These are phyloP conservation scores for Martiniozyma asiatica DNA, from an alignment of 1,139 yeast species.

Conservation along the genomic window DNA sequence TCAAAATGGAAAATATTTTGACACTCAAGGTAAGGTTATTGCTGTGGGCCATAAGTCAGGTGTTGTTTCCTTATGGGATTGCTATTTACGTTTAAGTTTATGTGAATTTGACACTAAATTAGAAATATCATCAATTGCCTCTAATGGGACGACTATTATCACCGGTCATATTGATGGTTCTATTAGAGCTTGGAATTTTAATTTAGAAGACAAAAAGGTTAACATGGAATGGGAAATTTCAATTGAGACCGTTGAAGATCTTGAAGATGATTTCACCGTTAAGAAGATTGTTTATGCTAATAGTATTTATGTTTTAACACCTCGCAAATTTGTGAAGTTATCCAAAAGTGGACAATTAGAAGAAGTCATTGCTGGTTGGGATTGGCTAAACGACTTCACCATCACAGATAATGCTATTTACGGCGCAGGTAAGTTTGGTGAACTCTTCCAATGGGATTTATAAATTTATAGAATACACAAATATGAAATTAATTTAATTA, in stretches of 20 bases:
- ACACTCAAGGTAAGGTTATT: slow-evolving; percentile 18
- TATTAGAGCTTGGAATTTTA: slow-evolving; percentile 5
- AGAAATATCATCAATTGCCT: background rate
- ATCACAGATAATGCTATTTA: too few species aligned
- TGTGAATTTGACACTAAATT: slow-evolving; percentile 14
- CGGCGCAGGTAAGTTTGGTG: too few species aligned
- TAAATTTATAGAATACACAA: too few species aligned
- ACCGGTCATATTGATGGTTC: slow-evolving; percentile 9
- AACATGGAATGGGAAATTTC: slow-evolving; percentile 7
- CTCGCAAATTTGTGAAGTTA: slow-evolving; percentile 5
- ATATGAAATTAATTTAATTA: too few species aligned
- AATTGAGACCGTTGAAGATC: slow-evolving; percentile 3
- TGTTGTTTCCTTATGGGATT: slow-evolving; percentile 29
- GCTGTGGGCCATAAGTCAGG: slow-evolving; percentile 40
- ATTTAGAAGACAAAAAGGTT: slow-evolving; percentile 1
- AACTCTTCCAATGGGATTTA: too few species aligned
- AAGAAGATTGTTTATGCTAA: slow-evolving; percentile 1
- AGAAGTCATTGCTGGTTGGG: too few species aligned
- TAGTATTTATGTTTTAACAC: slow-evolving; percentile 4
- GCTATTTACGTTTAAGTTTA: slow-evolving; percentile 12
- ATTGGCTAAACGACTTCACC: too few species aligned
- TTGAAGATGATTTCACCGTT: slow-evolving; percentile 2
- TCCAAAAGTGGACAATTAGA: too few species aligned
- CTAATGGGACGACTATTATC: slow-evolving; percentile 1
- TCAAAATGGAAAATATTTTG: slow-evolving; percentile 14